Evolutionary conservation across 352 stramenopile genomes (phyloP).

Genomic region (Globisporangium perplexum): DNA sequence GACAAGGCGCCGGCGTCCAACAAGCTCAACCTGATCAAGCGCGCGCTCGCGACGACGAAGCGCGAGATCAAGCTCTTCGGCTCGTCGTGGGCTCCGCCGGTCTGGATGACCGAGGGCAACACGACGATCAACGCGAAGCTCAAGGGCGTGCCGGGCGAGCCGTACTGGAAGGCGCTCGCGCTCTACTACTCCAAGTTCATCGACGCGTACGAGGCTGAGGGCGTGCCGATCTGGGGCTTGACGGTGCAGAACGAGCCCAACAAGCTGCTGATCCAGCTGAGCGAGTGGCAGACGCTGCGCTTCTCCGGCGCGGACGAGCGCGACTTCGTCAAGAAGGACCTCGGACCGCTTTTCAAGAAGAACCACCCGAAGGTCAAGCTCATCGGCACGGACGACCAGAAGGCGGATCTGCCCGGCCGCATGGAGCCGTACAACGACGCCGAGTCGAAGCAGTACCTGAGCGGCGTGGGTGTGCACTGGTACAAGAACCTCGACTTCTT

Average conservation of each 20-base stretch:
- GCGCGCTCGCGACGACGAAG: conserved; percentile 29
- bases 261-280: conserved; percentile 19
- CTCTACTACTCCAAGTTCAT: conserved; percentile 89
- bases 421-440: conserved; percentile 60
- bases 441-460: conserved; percentile 69
- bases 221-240: conserved; percentile 72
- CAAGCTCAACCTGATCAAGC: conserved; percentile 74
- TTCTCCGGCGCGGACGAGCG: conserved; percentile 32
- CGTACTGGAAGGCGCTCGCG: conserved; percentile 73
- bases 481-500: conserved; percentile 44
- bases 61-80: conserved; percentile 60
- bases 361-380: conserved; percentile 80
- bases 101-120: conserved; percentile 85
- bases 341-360: conserved; percentile 55
- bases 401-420: conserved; percentile 30
- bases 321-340: conserved; percentile 71
- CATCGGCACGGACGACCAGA: conserved; percentile 83
- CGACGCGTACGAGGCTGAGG: conserved; percentile 65
- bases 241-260: conserved; percentile 86
- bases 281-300: conserved; percentile 53
- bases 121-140: conserved; percentile 49
- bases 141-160: conserved; percentile 41
- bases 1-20: conserved; percentile 54
- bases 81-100: conserved; percentile 77
- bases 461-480: conserved; percentile 83